Percentiles rank a stretch among this genome's conserved stretches.
These are phyloP conservation scores for Lichtheimia ramosa DNA, from an alignment of 371 early-diverging fungal species.

Conservation along the genomic window DNA sequence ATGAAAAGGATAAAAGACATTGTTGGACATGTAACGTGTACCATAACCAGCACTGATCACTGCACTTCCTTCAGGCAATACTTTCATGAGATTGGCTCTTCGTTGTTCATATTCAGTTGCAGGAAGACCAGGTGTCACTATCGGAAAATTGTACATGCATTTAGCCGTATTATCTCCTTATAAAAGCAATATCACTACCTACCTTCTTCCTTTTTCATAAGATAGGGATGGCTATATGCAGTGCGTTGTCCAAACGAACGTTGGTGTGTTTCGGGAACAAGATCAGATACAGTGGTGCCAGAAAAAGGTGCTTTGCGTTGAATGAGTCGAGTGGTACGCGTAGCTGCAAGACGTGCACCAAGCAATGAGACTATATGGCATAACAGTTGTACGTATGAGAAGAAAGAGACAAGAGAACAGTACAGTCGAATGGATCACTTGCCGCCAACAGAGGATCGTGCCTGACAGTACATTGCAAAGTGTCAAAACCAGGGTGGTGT, in stretches of 20 bases:
- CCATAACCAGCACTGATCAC: constrained; percentile 78
- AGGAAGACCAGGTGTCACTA: constrained; percentile 82
- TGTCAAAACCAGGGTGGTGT: too few relatives aligned
- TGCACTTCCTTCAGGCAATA: constrained; percentile 63
- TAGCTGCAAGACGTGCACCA: too few relatives aligned
- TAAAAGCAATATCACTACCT: constrained; percentile 10
- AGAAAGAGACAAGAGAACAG: too few relatives aligned
- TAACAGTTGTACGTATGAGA: too few relatives aligned
- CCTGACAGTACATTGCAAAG: too few relatives aligned
- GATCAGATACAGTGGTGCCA: constrained; percentile 13
- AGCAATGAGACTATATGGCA: too few relatives aligned
- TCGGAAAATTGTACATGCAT: not conserved
- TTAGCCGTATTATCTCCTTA: not conserved
- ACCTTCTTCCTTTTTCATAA: constrained; percentile 75
- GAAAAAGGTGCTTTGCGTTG: constrained; percentile 5
- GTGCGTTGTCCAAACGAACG: constrained; percentile 78
- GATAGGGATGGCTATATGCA: constrained; percentile 77
- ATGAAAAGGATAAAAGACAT: constrained; percentile 95
- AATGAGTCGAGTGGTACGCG: too few relatives aligned
- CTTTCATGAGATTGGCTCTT: constrained; percentile 63
- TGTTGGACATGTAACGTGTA: constrained; percentile 85
- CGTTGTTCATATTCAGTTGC: constrained; percentile 74
- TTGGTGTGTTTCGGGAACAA: constrained; percentile 36
- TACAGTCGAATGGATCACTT: too few relatives aligned
- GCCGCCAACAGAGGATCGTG: too few relatives aligned